A percentile compares a stretch with the other conserved stretches of the same genome.
Conservation (phyloP, 176 grass and related monocot genomes). For the Phragmites australis region DNA sequence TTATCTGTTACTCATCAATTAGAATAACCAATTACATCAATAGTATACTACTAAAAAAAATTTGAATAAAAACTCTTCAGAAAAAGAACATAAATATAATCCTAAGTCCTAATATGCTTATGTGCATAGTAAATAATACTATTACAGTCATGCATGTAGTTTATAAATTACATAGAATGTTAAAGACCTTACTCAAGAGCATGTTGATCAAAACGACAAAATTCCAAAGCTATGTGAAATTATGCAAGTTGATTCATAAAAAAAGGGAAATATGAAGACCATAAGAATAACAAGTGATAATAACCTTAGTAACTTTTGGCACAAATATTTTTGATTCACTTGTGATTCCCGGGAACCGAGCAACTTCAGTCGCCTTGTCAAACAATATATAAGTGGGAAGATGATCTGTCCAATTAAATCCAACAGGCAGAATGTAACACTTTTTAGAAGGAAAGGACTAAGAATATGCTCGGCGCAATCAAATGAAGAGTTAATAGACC, state of each 20-base stretch:
- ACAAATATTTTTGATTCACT: slow-evolving; percentile 69
- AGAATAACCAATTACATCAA: slow-evolving; percentile 1
- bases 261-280: slow-evolving; percentile 6
- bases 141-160: neutral
- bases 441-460: neutral
- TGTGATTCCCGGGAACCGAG: slow-evolving; percentile 72
- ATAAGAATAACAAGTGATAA: slow-evolving; percentile 31
- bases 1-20: slow-evolving; percentile 24
- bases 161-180: neutral
- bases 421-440: slow-evolving; percentile 16
- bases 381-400: slow-evolving; percentile 97
- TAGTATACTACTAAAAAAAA: neutral
- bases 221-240: slow-evolving; percentile 25
- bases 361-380: slow-evolving; percentile 76
- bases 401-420: slow-evolving; percentile 67
- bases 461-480: slow-evolving; percentile 11
- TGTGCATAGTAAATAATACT: neutral
- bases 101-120: neutral
- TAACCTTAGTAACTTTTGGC: slow-evolving; percentile 78
- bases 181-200: neutral
- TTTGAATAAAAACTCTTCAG: slow-evolving; percentile 14
- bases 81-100: neutral
- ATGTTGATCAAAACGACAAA: neutral
- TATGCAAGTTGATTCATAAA: slow-evolving; percentile 6
- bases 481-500: slow-evolving; percentile 16